Evolutionary conservation across 371 early-diverging fungal genomes (phyloP), one percentile per base, ranked within the genome.

Genomic region (Actinomortierella wolfii): DNA sequence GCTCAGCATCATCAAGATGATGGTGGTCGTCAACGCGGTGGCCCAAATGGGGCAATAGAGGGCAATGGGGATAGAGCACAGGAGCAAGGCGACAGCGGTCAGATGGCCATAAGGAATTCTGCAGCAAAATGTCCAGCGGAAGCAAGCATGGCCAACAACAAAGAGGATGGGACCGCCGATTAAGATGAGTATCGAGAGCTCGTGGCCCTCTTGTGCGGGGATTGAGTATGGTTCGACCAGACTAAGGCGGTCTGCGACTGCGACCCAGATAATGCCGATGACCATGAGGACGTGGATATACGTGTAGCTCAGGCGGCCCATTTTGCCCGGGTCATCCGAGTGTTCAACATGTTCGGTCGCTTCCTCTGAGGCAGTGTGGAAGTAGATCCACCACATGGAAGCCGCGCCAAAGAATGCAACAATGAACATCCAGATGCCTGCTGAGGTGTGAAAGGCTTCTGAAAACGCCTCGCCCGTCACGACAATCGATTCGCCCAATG

Each of bases 341-440:
- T 39, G 46, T 9, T 69, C 69, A 7, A 69, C 60, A 20, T 59
- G 60, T 20, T 64, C 45, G 40, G 49, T 45, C 2, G 69, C 69
- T 17, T 69, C 69, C 14, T 24, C n/a, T 9, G 59, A 51, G 6
- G 69, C 64, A 1, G 64, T 44, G 39, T 69, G 69, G 50, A 69
- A 69, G 56, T 69, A 69, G 51, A 69, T 69, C 69, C 69, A 69
- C 69, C 69, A 69, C 69, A 69, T 69, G 5, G 69, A 40, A 5
- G 57, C 53, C 2, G 69, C 59, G 0, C 64, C 64, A 1, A 60
- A 13, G 28, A 69, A 69, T 4, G 69, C 48, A 18, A 69, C 45
- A 20, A 69, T 48, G 26, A 69, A 69, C 59, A 69, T 64, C 5
- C 53, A 64, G 15, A 62, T 34, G 21, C 60, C 69, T 21, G 57